These are phyloP conservation scores for Nigrospora sphaerica DNA, from an alignment of 2,329 filamentous ascomycete genomes.

Conservation along the genomic window DNA sequence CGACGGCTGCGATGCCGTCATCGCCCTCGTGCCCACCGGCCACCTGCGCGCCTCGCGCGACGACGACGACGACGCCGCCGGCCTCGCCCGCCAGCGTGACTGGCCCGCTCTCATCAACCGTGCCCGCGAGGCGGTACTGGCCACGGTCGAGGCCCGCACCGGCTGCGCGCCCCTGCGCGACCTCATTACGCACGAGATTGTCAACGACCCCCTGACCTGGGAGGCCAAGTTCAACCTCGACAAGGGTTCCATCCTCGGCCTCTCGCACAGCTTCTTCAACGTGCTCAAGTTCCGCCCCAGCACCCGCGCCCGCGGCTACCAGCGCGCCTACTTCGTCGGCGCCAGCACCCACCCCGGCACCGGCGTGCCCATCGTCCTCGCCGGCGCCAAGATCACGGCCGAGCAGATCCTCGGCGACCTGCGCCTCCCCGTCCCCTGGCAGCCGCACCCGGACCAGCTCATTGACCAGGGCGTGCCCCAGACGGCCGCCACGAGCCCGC, in stretches of 20 bases:
- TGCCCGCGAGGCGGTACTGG: slow-evolving; percentile 53
- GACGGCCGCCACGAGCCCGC: slow-evolving; percentile 4
- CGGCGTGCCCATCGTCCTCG: slow-evolving; percentile 66
- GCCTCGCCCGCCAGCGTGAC: slow-evolving; percentile 37
- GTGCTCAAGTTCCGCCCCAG: slow-evolving; percentile 59
- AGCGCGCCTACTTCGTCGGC: slow-evolving; percentile 62
- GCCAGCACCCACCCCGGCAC: slow-evolving; percentile 72
- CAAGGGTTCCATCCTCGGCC: slow-evolving; percentile 65
- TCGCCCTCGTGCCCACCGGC: slow-evolving; percentile 66
- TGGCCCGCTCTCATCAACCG: slow-evolving; percentile 54
- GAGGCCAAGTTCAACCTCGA: slow-evolving; percentile 64
- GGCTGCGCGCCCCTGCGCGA: slow-evolving; percentile 40
- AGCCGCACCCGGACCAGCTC: slow-evolving; percentile 8
- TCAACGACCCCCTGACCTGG: slow-evolving; percentile 63
- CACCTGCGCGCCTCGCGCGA: slow-evolving; percentile 49
- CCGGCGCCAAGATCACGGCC: slow-evolving; percentile 54
- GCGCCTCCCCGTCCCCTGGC: slow-evolving; percentile 21
- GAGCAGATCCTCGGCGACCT: slow-evolving; percentile 34
- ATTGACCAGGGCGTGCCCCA: slow-evolving; percentile 13
- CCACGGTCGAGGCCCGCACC: slow-evolving; percentile 53
- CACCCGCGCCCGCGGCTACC: slow-evolving; percentile 43
- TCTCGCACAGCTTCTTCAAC: slow-evolving; percentile 69
- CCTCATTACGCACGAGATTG: slow-evolving; percentile 50
- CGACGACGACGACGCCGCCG: slow-evolving; percentile 14
- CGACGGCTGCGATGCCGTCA: slow-evolving; percentile 54